Evolutionary conservation across 108 stramenopile species (phyloP).

Genomic region (Bacterosira constricta): DNA sequence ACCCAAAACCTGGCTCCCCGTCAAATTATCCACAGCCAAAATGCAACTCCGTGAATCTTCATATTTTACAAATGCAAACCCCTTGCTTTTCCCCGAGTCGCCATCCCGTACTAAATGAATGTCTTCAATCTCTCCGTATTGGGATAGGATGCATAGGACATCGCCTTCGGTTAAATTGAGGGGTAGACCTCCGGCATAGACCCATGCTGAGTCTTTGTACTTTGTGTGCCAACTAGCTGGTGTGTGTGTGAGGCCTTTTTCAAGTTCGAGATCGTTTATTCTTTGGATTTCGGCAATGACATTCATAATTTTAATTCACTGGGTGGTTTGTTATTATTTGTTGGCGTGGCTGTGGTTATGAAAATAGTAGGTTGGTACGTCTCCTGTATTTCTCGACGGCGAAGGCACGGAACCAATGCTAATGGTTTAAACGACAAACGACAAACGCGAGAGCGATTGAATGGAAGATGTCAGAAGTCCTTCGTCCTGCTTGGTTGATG

Average conservation of each 20-base stretch:
- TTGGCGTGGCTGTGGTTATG: too few species aligned
- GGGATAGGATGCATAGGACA: conserved; percentile 91
- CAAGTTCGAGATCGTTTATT: conserved; percentile 92
- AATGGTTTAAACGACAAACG: too few species aligned
- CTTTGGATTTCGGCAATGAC: conserved; percentile 86
- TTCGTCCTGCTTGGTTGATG: too few species aligned
- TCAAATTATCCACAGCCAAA: conserved; percentile 98
- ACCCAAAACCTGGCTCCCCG: conserved; percentile 80
- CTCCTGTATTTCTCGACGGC: too few species aligned
- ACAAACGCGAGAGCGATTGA: too few species aligned
- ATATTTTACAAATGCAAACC: conserved; percentile 92
- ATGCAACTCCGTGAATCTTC: conserved; percentile 92
- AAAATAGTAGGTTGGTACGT: too few species aligned
- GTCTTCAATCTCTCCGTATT: conserved; percentile 95
- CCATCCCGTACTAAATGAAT: conserved; percentile 94
- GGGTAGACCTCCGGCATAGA: conserved; percentile 92
- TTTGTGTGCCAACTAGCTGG: conserved; percentile 95
- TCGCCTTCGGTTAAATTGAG: conserved; percentile 95
- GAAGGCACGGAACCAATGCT: too few species aligned
- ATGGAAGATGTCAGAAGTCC: too few species aligned
- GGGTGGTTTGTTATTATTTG: background rate
- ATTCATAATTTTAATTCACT: conserved; percentile 61
- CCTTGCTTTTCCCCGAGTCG: conserved; percentile 90
- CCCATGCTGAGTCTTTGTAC: conserved; percentile 94
- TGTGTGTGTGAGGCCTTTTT: conserved; percentile 82